phyloP scores from a whole-genome alignment of 2,329 filamentous ascomycete species.

The Epichloe gansuensis region DNA sequence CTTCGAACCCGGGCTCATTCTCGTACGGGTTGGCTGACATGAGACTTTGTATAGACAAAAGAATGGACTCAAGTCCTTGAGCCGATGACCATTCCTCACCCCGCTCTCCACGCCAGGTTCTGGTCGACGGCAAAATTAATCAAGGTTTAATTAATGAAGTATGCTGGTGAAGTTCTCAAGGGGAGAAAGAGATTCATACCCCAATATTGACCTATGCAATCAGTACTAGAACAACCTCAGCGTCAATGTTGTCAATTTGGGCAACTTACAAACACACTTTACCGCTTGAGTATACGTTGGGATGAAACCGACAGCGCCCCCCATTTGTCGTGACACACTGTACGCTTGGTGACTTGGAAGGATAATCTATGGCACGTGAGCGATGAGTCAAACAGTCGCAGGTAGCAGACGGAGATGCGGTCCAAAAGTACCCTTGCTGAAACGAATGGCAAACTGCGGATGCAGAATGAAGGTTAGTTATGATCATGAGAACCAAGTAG shows the following conservation, averaged over 20 bases:
- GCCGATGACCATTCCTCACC: conserved; percentile 96
- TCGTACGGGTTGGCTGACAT: conserved; percentile 92
- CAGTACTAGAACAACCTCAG: neutral
- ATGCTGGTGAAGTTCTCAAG: neutral
- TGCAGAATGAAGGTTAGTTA: neutral
- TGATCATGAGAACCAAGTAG: neutral
- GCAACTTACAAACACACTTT: conserved; percentile 76
- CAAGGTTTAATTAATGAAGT: neutral
- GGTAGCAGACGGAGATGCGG: neutral
- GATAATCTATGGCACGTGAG: conserved; percentile 53
- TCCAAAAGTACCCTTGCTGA: conserved; percentile 49
- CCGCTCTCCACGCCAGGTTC: conserved; percentile 82
- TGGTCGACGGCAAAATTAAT: conserved; percentile 22
- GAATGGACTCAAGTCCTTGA: conserved; percentile 84
- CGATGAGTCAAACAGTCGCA: neutral
- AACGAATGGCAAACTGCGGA: conserved; percentile 58
- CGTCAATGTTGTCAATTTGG: neutral
- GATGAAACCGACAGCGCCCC: conserved; percentile 85
- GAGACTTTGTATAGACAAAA: conserved; percentile 91
- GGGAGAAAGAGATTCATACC: conserved; percentile 37
- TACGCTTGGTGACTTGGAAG: conserved; percentile 49
- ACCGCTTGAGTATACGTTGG: conserved; percentile 85
- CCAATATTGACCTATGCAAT: conserved; percentile 59
- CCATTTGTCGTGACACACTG: conserved; percentile 72
- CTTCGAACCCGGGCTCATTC: conserved; percentile 90